phyloP scores from a whole-genome alignment of 345 rosid genomes.

The Populus simonii region DNA sequence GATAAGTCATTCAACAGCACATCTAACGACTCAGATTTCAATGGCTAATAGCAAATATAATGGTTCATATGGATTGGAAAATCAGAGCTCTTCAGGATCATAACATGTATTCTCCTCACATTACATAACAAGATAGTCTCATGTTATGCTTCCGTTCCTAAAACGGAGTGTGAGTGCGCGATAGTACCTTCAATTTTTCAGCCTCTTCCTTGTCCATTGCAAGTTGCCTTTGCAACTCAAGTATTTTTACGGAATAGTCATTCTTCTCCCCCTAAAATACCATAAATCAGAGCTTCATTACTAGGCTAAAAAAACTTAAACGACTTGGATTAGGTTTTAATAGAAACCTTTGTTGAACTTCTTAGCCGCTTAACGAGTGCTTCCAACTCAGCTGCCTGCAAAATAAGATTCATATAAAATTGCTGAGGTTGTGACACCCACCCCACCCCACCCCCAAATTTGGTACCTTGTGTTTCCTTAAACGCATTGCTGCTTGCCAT shows the following conservation, averaged over 20 bases:
- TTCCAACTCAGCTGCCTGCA: constrained; percentile 73
- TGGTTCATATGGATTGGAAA: background rate
- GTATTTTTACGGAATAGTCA: constrained; percentile 77
- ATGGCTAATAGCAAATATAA: background rate
- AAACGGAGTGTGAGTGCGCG: background rate
- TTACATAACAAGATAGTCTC: background rate
- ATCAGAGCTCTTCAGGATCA: background rate
- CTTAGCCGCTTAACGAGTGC: constrained; percentile 58
- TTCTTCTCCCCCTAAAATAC: constrained; percentile 61
- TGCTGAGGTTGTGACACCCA: background rate
- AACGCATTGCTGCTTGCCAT: constrained; percentile 95
- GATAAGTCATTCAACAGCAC: no score
- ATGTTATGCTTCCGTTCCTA: background rate
- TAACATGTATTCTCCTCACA: background rate
- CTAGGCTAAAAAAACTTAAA: constrained; percentile 15
- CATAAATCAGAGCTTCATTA: background rate
- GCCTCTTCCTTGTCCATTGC: constrained; percentile 86
- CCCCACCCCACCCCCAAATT: constrained; percentile 1
- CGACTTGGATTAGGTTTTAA: background rate
- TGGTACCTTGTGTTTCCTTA: constrained; percentile 86
- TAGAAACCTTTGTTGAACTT: constrained; percentile 58
- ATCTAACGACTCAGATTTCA: background rate
- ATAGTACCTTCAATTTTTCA: constrained; percentile 65
- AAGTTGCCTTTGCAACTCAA: constrained; percentile 81
- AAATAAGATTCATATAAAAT: constrained; percentile 14